Percentiles rank a stretch among this genome's conserved stretches.
These are phyloP conservation scores for Geotrichum carabidarum DNA, from an alignment of 1,139 yeast species.

Conservation along the genomic window DNA sequence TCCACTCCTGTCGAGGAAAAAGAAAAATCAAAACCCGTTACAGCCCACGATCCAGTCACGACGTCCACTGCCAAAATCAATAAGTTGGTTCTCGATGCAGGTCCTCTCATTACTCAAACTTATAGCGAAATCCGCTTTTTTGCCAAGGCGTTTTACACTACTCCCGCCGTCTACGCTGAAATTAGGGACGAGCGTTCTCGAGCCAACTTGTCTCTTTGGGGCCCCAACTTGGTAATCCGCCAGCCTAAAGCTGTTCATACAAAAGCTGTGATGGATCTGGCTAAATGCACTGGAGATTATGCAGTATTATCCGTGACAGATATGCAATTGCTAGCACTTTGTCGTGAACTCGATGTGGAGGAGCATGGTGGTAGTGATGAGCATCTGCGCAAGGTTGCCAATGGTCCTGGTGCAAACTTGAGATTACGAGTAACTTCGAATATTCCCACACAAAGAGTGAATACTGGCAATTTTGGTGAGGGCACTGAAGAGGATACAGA, in stretches of 20 bases:
- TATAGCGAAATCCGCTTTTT: slow-evolving; percentile 66
- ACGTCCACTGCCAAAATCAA: slow-evolving; percentile 18
- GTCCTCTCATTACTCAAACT: slow-evolving; percentile 84
- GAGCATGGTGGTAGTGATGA: slow-evolving; percentile 48
- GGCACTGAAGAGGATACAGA: slow-evolving; percentile 22
- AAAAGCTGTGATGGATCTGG: slow-evolving; percentile 64
- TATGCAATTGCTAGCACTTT: slow-evolving; percentile 83
- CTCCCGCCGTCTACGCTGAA: slow-evolving; percentile 87
- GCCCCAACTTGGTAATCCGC: slow-evolving; percentile 47
- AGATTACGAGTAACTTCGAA: slow-evolving; percentile 16
- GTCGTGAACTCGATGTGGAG: slow-evolving; percentile 80
- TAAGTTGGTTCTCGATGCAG: slow-evolving; percentile 80
- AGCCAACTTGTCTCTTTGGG: slow-evolving; percentile 73
- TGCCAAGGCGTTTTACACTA: slow-evolving; percentile 70
- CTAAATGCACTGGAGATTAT: slow-evolving; percentile 86
- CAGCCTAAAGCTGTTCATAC: slow-evolving; percentile 70
- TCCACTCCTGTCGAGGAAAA: background rate
- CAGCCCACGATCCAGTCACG: background rate
- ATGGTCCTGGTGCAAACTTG: slow-evolving; percentile 12
- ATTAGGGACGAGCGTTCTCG: slow-evolving; percentile 82
- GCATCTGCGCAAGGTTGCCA: slow-evolving; percentile 46
- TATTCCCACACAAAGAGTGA: slow-evolving; percentile 9
- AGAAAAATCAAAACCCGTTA: no score
- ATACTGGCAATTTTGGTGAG: slow-evolving; percentile 14
- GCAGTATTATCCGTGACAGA: slow-evolving; percentile 85